A percentile compares a stretch with the other conserved stretches of the same genome.
These are phyloP conservation scores for Apiospora rasikravindrae DNA, from an alignment of 2,329 filamentous ascomycete genomes.

Conservation along the genomic window DNA sequence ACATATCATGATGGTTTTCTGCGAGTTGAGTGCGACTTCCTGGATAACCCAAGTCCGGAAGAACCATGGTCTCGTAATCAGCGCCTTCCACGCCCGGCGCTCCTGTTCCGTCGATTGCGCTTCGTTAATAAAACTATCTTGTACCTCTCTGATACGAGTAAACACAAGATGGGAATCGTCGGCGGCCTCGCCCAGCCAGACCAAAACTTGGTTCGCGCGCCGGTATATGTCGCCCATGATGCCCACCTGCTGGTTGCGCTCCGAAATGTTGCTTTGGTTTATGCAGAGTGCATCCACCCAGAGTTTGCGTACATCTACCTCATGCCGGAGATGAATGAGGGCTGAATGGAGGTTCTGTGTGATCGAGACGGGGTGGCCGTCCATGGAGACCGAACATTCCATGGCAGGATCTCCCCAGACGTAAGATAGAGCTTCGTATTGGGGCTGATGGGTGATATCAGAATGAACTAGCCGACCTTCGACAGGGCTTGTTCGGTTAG, in stretches of 20 bases:
- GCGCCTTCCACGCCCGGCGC: not conserved
- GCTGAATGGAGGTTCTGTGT: not conserved
- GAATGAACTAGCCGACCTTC: not conserved
- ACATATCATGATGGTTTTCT: not conserved
- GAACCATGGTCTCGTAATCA: not conserved
- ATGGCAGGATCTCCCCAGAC: not conserved
- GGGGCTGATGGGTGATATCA: not conserved
- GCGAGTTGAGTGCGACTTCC: not conserved
- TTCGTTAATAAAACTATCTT: not conserved
- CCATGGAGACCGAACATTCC: not conserved
- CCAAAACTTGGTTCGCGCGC: conserved; percentile 4
- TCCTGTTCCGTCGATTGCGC: not conserved
- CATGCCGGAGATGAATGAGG: not conserved
- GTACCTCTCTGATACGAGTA: not conserved
- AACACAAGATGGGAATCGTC: not conserved
- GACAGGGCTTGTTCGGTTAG: not conserved
- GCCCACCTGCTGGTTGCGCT: conserved; percentile 28
- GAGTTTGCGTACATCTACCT: not conserved
- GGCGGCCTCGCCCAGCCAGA: conserved; percentile 29
- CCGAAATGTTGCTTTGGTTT: conserved; percentile 27
- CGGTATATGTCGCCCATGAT: conserved; percentile 31
- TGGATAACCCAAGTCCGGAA: not conserved
- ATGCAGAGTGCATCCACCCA: conserved; percentile 33
- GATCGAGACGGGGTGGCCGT: not conserved
- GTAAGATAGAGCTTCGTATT: not conserved